Evolutionary conservation across 2,329 filamentous ascomycete genomes (phyloP).

Genomic region (Beauveria sp.): DNA sequence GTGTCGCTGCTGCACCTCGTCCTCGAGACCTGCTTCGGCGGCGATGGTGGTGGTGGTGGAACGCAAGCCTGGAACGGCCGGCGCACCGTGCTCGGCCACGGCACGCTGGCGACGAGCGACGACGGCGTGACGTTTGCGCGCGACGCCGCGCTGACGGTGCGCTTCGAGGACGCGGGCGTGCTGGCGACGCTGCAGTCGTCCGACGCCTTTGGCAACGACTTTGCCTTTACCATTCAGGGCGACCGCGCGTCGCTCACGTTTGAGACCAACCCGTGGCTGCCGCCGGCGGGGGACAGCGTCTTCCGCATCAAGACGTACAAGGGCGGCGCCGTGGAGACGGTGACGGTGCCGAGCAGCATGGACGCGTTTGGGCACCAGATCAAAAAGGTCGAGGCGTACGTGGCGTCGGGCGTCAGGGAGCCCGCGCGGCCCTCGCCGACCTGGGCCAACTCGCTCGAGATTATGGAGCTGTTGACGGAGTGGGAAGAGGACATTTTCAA

Average conservation of each 20-base stretch:
- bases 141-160: slow-evolving; percentile 18
- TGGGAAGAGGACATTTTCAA: slow-evolving; percentile 17
- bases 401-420: slow-evolving; percentile 16
- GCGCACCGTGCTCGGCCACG: slow-evolving; percentile 16
- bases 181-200: slow-evolving; percentile 21
- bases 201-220: slow-evolving; percentile 21
- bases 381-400: slow-evolving; percentile 18
- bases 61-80: slow-evolving; percentile 12
- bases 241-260: slow-evolving; percentile 19
- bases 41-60: not conserved
- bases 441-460: slow-evolving; percentile 19
- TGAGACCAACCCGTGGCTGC: slow-evolving; percentile 22
- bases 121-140: slow-evolving; percentile 15
- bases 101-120: slow-evolving; percentile 17
- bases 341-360: slow-evolving; percentile 15
- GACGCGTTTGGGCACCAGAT: slow-evolving; percentile 21
- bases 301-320: slow-evolving; percentile 19
- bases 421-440: slow-evolving; percentile 18
- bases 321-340: slow-evolving; percentile 14
- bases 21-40: slow-evolving; percentile 19
- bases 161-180: slow-evolving; percentile 18
- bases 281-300: slow-evolving; percentile 18
- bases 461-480: slow-evolving; percentile 20
- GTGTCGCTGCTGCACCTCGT: slow-evolving; percentile 21
- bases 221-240: slow-evolving; percentile 18